Percentiles rank a stretch among this genome's conserved stretches.
phyloP scores from a whole-genome alignment of 805 yeast species.

The Myxozyma vanderwaltii region DNA sequence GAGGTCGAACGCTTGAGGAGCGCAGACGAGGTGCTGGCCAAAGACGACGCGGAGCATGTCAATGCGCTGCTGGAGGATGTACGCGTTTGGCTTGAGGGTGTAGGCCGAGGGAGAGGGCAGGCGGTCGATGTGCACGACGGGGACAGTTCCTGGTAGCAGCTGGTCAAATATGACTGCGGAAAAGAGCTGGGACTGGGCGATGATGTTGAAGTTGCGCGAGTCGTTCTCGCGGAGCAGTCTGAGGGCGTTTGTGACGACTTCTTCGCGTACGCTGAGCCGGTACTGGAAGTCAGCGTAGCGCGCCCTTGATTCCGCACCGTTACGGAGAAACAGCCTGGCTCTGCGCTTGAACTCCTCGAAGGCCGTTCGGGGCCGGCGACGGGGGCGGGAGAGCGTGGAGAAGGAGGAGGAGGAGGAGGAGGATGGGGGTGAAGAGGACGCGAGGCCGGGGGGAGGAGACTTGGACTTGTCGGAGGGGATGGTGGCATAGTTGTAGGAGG shows the following conservation, averaged over 20 bases:
- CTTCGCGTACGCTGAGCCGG: conserved; percentile 28
- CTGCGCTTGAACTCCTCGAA: conserved; percentile 25
- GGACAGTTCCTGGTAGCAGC: conserved; percentile 28
- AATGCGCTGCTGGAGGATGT: conserved; percentile 24
- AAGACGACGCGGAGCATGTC: conserved; percentile 31
- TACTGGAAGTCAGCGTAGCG: conserved; percentile 18
- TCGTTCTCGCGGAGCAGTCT: conserved; percentile 23
- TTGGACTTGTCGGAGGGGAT: not conserved
- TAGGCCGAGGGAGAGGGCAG: conserved; percentile 29
- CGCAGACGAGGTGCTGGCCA: conserved; percentile 27
- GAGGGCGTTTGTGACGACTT: conserved; percentile 22
- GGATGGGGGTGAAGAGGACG: not conserved
- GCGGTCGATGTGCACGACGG: conserved; percentile 20
- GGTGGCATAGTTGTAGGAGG: conserved; percentile 19
- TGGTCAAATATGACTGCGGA: conserved; percentile 31
- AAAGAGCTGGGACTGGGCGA: conserved; percentile 29
- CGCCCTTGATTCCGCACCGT: conserved; percentile 21
- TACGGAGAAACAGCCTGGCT: conserved; percentile 15
- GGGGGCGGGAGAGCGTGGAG: not conserved
- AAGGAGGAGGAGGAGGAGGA: not conserved
- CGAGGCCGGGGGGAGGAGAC: conserved; percentile 2
- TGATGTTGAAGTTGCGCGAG: conserved; percentile 12
- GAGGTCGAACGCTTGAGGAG: conserved; percentile 12
- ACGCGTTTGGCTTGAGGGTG: conserved; percentile 27
- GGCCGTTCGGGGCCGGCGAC: conserved; percentile 5